Percentiles rank a stretch among this genome's conserved stretches.
phyloP scores from a whole-genome alignment of 805 yeast genomes.

The Monosporozyma siamensis region DNA sequence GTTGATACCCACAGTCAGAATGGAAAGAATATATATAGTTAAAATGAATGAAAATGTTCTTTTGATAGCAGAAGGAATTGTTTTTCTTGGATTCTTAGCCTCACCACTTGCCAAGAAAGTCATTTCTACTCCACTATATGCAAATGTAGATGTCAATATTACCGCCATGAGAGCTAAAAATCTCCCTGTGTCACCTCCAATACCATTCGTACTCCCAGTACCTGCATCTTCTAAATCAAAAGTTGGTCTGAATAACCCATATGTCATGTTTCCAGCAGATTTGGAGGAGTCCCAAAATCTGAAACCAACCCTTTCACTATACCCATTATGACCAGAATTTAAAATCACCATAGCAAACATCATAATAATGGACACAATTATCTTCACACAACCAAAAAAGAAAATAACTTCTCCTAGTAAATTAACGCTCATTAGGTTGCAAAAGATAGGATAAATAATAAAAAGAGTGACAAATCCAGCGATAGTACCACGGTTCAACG shows the following conservation, averaged over 20 bases:
- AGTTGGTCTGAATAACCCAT: slow-evolving; percentile 68
- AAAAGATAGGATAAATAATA: slow-evolving; percentile 35
- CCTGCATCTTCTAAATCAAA: slow-evolving; percentile 60
- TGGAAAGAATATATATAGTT: slow-evolving; percentile 54
- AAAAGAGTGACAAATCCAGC: slow-evolving; percentile 64
- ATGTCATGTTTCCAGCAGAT: slow-evolving; percentile 36
- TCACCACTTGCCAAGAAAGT: slow-evolving; percentile 82
- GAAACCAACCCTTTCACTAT: slow-evolving; percentile 45
- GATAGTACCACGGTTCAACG: slow-evolving; percentile 39
- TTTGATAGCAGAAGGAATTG: slow-evolving; percentile 68
- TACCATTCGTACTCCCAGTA: slow-evolving; percentile 43
- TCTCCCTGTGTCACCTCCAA: slow-evolving; percentile 52
- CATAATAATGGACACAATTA: slow-evolving; percentile 42
- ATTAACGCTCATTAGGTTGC: slow-evolving; percentile 60
- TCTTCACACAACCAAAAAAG: slow-evolving; percentile 47
- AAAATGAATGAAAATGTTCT: slow-evolving; percentile 65
- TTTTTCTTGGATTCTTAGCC: slow-evolving; percentile 68
- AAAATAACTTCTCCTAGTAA: slow-evolving; percentile 71
- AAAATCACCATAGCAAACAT: slow-evolving; percentile 57
- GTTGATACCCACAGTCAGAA: slow-evolving; percentile 62
- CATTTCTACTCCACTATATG: slow-evolving; percentile 75
- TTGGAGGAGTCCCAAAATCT: slow-evolving; percentile 54
- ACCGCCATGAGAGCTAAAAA: slow-evolving; percentile 54
- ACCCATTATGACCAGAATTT: slow-evolving; percentile 38
- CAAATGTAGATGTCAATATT: slow-evolving; percentile 55